A percentile compares a stretch with the other conserved stretches of the same genome.
Conservation (phyloP, 140 eudicot species). For the Oenanthe javanica region DNA sequence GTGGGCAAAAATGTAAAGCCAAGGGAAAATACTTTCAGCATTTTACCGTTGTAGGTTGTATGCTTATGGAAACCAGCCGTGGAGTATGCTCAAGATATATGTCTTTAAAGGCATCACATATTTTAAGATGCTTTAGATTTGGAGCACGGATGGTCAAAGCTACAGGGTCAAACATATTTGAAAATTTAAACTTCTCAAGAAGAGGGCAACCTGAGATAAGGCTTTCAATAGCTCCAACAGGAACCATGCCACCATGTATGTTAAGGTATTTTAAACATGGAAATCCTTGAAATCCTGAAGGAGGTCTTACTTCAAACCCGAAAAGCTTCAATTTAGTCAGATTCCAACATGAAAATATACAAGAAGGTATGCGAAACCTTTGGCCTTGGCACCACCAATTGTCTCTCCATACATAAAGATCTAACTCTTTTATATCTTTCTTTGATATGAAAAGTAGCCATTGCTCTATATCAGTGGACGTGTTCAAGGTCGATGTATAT, state of each 20-base stretch:
- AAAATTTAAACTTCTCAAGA: constrained; percentile 69
- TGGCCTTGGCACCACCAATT: constrained; percentile 31
- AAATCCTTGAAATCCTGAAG: constrained; percentile 60
- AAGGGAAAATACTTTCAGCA: not conserved
- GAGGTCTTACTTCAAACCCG: constrained; percentile 80
- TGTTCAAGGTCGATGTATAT: constrained; percentile 42
- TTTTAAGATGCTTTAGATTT: constrained; percentile 49
- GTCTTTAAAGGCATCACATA: constrained; percentile 79
- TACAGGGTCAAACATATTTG: constrained; percentile 38
- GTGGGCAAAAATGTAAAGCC: not conserved
- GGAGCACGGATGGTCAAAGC: constrained; percentile 68
- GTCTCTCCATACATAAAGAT: constrained; percentile 15
- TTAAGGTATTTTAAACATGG: constrained; percentile 43
- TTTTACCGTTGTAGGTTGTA: not conserved
- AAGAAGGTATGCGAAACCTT: constrained; percentile 70
- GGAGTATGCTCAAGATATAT: constrained; percentile 63
- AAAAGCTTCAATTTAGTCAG: constrained; percentile 65
- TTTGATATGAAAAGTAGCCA: constrained; percentile 85
- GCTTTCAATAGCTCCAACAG: constrained; percentile 46
- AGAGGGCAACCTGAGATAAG: constrained; percentile 76
- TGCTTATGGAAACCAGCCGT: constrained; percentile 35
- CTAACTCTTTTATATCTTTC: constrained; percentile 59
- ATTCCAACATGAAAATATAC: constrained; percentile 50
- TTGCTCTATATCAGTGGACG: constrained; percentile 70
- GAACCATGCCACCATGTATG: constrained; percentile 60